Percentiles rank a stretch among this genome's conserved stretches.
Evolutionary conservation across 805 yeast species (phyloP).

Genomic region (Candida nanaspora): DNA sequence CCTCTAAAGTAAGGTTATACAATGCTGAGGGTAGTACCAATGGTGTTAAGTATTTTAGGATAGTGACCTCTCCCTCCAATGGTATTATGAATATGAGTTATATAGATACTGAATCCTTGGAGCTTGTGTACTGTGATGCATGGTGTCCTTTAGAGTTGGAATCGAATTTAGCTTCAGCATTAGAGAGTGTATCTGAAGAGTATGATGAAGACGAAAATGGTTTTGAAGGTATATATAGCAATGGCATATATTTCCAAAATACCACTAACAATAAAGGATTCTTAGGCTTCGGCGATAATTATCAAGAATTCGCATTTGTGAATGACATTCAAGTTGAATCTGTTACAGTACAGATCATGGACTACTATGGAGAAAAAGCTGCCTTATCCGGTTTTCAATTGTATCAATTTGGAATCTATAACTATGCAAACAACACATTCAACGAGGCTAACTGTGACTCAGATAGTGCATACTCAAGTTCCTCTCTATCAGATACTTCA

Average conservation of each 20-base stretch:
- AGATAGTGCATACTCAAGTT: slow-evolving; percentile 3
- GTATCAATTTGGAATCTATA: slow-evolving; percentile 49
- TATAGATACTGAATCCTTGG: slow-evolving; percentile 62
- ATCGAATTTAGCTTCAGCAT: slow-evolving; percentile 24
- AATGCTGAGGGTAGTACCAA: slow-evolving; percentile 40
- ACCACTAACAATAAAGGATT: slow-evolving; percentile 13
- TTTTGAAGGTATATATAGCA: slow-evolving; percentile 1
- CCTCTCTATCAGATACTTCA: slow-evolving; percentile 9
- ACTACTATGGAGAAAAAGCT: slow-evolving; percentile 63
- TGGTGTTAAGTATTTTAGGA: slow-evolving; percentile 58
- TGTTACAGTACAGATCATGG: slow-evolving; percentile 57
- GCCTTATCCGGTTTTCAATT: slow-evolving; percentile 69
- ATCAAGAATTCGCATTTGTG: slow-evolving; percentile 77
- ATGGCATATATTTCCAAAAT: slow-evolving; percentile 8
- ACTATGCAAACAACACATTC: slow-evolving; percentile 68
- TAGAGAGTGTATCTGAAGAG: slow-evolving; percentile 21
- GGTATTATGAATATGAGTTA: slow-evolving; percentile 92
- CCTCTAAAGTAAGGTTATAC: slow-evolving; percentile 69
- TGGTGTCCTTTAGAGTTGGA: slow-evolving; percentile 67
- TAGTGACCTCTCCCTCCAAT: slow-evolving; percentile 68
- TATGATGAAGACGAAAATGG: slow-evolving; percentile 18
- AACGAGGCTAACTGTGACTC: slow-evolving; percentile 57
- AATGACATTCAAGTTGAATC: slow-evolving; percentile 54
- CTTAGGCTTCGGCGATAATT: slow-evolving; percentile 36
- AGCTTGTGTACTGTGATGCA: slow-evolving; percentile 68